These are phyloP conservation scores for Coprinellus aureogranulatus DNA, from an alignment of 768 basidiomycete species.

Conservation along the genomic window DNA sequence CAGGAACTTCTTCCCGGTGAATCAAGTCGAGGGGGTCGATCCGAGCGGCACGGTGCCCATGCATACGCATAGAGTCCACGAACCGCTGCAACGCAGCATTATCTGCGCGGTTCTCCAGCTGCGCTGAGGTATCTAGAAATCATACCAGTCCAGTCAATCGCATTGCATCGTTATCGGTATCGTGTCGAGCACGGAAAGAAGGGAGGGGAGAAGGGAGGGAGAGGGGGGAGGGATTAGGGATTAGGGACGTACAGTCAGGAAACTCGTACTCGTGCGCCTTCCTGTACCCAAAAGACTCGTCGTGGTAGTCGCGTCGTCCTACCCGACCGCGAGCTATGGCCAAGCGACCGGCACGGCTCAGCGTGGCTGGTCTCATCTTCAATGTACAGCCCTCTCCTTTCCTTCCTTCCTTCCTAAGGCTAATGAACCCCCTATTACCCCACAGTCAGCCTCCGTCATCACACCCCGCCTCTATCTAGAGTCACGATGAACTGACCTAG, in stretches of 20 bases:
- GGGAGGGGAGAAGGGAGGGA: too few relatives aligned
- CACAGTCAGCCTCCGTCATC: not conserved
- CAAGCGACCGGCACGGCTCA: not conserved
- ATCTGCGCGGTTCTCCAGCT: conserved; percentile 62
- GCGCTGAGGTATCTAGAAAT: conserved; percentile 56
- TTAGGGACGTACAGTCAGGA: conserved; percentile 62
- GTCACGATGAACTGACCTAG: not conserved
- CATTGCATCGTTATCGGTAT: too few relatives aligned
- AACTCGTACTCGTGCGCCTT: conserved; percentile 59
- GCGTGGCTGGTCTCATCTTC: not conserved
- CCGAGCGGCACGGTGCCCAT: conserved; percentile 80
- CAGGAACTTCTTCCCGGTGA: conserved; percentile 75
- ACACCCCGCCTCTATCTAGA: not conserved
- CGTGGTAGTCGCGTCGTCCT: conserved; percentile 52
- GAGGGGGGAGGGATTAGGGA: too few relatives aligned
- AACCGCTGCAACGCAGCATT: conserved; percentile 85
- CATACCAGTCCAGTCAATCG: too few relatives aligned
- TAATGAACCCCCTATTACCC: not conserved
- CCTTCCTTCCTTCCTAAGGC: too few relatives aligned
- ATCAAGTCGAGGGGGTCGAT: conserved; percentile 89
- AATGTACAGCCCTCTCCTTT: not conserved
- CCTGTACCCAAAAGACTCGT: conserved; percentile 77
- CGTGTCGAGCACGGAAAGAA: too few relatives aligned
- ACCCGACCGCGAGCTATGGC: not conserved
- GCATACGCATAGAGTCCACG: conserved; percentile 83